Evolutionary conservation across 208 protist species (phyloP), one percentile per base, ranked within the genome.

Genomic region (Wallacemonas sp.): DNA sequence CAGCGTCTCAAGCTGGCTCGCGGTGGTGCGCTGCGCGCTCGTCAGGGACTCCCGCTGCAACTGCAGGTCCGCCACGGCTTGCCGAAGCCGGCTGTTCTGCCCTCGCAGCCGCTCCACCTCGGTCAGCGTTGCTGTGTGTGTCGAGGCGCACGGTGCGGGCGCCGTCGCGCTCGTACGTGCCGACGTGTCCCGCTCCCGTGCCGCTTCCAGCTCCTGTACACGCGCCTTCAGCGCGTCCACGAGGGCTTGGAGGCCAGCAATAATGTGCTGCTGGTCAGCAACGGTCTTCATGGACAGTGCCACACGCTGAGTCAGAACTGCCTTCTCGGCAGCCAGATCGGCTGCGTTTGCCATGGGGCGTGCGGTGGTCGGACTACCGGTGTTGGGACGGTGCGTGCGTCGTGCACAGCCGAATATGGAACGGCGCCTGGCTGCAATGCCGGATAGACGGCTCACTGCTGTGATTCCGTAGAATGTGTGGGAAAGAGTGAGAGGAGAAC

Each of bases 201-300:
- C 30, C 13, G 9, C 22, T 46, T 81, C 76, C 1, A 81, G 46
- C 48, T 69, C 62, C 22, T 76, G 50, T 1, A 91, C 60, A 2
- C 73, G 63, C 1, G 38, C 59, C 63, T 92, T 90, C 33, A 87
- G 54, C 9, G 73, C 57, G 13, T 55, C 41, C 8, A 89, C 71
- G 19, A 88, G 74, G 60, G 85, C 76, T 46, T 85, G 73, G 41
- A 92, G 69, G 36, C 80, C 71, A 12, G 73, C 45, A 37, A 94
- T 90, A 32, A 87, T 77, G 22, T 63, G 65, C 69, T 94, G 88
- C 61, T 93, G 86, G 38, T 94, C 88, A 8, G 70, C 32, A 26
- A 91, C 83, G 0, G 83, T 83, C 37, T 83, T 79, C n/a, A 90
- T 41, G 6, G 74, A 71, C 32, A 94, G 66, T 1, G 69, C 55